These are phyloP conservation scores for Sarocladium kiliense DNA, from an alignment of 2,329 filamentous ascomycete species.

Conservation along the genomic window DNA sequence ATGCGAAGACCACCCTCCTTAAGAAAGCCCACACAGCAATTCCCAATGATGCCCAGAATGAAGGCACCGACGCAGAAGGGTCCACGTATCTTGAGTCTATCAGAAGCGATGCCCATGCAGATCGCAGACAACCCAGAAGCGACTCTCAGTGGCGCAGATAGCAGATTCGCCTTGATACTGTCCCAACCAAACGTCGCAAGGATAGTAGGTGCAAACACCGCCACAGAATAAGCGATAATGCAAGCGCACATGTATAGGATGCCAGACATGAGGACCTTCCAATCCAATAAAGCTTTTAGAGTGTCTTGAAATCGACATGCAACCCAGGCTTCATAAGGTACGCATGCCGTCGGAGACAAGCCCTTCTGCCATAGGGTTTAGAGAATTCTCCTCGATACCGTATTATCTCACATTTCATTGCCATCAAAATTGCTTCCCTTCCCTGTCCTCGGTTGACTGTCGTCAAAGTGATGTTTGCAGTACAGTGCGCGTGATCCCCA, in stretches of 20 bases:
- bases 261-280: background rate
- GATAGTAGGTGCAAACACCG: constrained; percentile 29
- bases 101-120: constrained; percentile 18
- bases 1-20: constrained; percentile 8
- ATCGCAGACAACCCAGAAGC: constrained; percentile 27
- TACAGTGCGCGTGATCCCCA: background rate
- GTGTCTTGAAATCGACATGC: no score
- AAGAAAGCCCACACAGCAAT: background rate
- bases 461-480: no score
- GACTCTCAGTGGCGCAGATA: constrained; percentile 23
- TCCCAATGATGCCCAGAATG: background rate
- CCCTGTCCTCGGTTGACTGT: no score
- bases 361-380: no score
- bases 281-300: background rate
- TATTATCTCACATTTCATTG: no score
- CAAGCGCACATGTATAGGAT: constrained; percentile 17
- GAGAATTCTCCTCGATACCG: no score
- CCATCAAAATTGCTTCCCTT: no score
- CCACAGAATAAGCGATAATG: constrained; percentile 23
- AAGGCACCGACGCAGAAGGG: constrained; percentile 19
- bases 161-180: constrained; percentile 24
- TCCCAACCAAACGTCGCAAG: constrained; percentile 26
- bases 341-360: no score
- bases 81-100: constrained; percentile 17
- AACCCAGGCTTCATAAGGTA: no score